Evolutionary conservation across 2,329 filamentous ascomycete species (phyloP), one percentile per base, ranked within the genome.

Genomic region (Calonectria pseudoreteaudii): DNA sequence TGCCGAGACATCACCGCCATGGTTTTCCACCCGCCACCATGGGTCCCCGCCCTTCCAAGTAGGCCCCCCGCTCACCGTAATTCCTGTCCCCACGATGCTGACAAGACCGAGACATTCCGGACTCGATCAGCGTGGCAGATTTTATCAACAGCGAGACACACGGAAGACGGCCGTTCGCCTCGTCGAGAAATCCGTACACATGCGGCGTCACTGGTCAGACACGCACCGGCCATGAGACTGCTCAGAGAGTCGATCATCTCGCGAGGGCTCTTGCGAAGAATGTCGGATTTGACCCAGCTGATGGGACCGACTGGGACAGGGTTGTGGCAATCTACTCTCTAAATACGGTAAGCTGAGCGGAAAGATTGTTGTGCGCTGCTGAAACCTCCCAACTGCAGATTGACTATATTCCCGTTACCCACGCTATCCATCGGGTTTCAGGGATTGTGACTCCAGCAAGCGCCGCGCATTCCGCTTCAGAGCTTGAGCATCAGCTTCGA

Each of bases 401-500:
- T 53, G 53, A 70, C 56, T 49, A 41, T 18, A 47, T 50, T 18
- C 53, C 56, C 20, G 30, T 64, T 20, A 90, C 88, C 31, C 94
- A 92, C 88, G 93, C 93, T 0, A 89, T 92, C 8, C 93, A 95
- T 81, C 88, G 92, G 65, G 84, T 94, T 2, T 91, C 91, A 4
- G 93, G 93, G 66, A 87, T 95, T 70, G 88, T 91, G 44, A 92
- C 91, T 0, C 93, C 93, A 0, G 93, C 92, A 34, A 95, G 94
- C 80, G 93, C 93, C 5, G 90, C 90, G 18, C 95, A 94, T 82
- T 92, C 90, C 20, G 88, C 90, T 10, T 82, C 87, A 3, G 93
- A 95, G 80, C 85, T 95, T 62, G 90, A 90, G 75, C 91, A 94
- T 78, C 93, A 95, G 80, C 83, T 95, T 64, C 89, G 88, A 75